phyloP scores from a whole-genome alignment of 2,329 filamentous ascomycete species.

The Aphanocladium album region DNA sequence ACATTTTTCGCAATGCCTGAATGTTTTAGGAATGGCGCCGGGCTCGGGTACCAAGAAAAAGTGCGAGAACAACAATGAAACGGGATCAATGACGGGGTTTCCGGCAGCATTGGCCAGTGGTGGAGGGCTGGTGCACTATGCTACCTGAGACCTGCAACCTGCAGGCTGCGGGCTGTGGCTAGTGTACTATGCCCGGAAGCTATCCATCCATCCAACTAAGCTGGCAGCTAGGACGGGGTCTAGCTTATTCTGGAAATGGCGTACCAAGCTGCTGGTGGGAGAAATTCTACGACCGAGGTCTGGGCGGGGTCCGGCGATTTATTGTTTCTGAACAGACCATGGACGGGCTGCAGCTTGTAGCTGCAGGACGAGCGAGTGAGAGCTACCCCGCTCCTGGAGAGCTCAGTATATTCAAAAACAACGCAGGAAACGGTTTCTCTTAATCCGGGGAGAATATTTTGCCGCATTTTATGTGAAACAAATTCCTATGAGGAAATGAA shows the following conservation, averaged over 20 bases:
- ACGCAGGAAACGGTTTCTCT: not conserved
- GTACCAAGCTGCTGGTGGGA: not conserved
- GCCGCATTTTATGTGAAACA: not conserved
- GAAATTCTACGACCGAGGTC: not conserved
- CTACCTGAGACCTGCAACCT: not conserved
- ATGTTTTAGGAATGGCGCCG: not conserved
- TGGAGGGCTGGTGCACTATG: not conserved
- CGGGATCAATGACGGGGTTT: not conserved
- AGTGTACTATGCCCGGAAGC: not conserved
- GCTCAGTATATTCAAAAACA: not conserved
- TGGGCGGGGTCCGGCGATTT: not conserved
- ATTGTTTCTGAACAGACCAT: not conserved
- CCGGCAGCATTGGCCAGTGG: not conserved
- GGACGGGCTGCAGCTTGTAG: not conserved
- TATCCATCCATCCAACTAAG: not conserved
- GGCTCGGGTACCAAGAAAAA: not conserved
- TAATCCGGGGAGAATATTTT: not conserved
- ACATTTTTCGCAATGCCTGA: not conserved
- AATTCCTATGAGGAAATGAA: not conserved
- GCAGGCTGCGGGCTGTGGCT: not conserved
- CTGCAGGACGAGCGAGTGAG: not conserved
- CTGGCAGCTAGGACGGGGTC: not conserved
- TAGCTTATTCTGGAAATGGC: not conserved
- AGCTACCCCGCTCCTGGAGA: not conserved
- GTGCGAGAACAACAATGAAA: not conserved